Conservation (phyloP, 1,284 basidiomycete genomes). For the Tilletia caries region DNA sequence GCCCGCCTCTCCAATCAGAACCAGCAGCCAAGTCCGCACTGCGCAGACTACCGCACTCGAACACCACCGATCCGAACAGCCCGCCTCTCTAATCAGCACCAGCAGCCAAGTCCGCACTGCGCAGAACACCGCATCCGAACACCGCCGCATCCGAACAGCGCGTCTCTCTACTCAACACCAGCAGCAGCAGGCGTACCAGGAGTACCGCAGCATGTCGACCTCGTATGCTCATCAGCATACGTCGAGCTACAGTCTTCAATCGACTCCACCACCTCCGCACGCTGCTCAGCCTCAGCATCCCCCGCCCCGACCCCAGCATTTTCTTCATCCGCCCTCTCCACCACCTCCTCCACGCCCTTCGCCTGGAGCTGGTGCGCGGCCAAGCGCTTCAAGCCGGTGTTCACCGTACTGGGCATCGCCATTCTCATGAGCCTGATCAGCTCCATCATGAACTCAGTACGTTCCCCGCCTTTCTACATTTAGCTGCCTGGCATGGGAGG, state of each 20-base stretch:
- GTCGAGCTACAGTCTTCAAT: neutral
- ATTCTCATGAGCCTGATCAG: slow-evolving; percentile 4
- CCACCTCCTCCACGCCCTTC: neutral
- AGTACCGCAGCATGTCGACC: neutral
- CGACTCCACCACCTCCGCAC: neutral
- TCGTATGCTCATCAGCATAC: slow-evolving; percentile 1
- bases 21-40: too few species aligned
- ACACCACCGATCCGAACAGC: too few species aligned
- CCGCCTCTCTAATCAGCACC: too few species aligned
- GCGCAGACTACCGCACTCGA: too few species aligned
- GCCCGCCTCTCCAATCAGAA: neutral
- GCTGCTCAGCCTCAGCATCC: neutral
- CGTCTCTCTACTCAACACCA: neutral
- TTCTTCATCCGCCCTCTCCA: neutral
- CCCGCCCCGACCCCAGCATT: neutral
- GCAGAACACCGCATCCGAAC: neutral
- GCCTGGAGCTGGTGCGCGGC: too few species aligned
- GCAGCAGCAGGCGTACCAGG: neutral
- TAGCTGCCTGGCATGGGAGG: too few species aligned
- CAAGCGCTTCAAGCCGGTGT: neutral
- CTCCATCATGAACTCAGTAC: slow-evolving; percentile 9
- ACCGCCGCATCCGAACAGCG: neutral
- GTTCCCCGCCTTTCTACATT: too few species aligned
- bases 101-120: slow-evolving; percentile 8
- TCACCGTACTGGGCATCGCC: slow-evolving; percentile 6